Percentiles rank a stretch among this genome's conserved stretches.
These are phyloP conservation scores for Paulownia fortunei DNA, from an alignment of 257 asterid genomes.

Conservation along the genomic window DNA sequence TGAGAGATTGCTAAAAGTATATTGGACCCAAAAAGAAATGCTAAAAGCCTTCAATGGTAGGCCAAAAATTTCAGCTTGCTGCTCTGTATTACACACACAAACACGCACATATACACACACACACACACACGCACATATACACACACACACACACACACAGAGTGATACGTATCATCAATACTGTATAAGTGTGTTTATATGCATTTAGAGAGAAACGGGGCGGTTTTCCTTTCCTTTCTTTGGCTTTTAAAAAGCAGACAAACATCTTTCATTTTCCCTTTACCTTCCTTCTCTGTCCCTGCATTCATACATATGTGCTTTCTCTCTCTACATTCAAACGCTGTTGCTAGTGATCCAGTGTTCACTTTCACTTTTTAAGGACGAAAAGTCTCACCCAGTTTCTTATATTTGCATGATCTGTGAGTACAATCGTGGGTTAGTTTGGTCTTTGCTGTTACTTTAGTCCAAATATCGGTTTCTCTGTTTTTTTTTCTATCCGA, in stretches of 20 bases:
- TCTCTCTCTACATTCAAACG: slow-evolving; percentile 40
- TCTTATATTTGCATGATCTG: slow-evolving; percentile 49
- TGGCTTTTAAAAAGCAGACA: slow-evolving; percentile 44
- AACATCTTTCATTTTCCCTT: slow-evolving; percentile 31
- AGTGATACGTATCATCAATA: neutral
- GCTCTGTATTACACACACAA: neutral
- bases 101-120: neutral
- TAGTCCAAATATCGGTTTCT: slow-evolving; percentile 17
- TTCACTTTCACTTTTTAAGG: slow-evolving; percentile 19
- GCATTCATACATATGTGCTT: neutral
- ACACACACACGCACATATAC: neutral
- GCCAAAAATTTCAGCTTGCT: slow-evolving; percentile 2
- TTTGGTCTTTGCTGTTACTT: slow-evolving; percentile 31
- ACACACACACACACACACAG: neutral
- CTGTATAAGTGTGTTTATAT: neutral
- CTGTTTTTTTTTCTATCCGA: neutral
- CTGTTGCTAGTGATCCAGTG: slow-evolving; percentile 40
- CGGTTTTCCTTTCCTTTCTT: slow-evolving; percentile 4
- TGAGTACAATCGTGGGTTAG: slow-evolving; percentile 30
- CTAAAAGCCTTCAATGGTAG: slow-evolving; percentile 9
- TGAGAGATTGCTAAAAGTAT: neutral
- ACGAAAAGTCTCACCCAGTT: slow-evolving; percentile 17
- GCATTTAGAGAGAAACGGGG: slow-evolving; percentile 14
- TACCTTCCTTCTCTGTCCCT: slow-evolving; percentile 9
- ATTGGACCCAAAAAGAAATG: slow-evolving; percentile 15